Percentiles rank a stretch among this genome's conserved stretches.
Conservation (phyloP, 2,329 filamentous ascomycete genomes). For the Conoideocrella luteorostrata region DNA sequence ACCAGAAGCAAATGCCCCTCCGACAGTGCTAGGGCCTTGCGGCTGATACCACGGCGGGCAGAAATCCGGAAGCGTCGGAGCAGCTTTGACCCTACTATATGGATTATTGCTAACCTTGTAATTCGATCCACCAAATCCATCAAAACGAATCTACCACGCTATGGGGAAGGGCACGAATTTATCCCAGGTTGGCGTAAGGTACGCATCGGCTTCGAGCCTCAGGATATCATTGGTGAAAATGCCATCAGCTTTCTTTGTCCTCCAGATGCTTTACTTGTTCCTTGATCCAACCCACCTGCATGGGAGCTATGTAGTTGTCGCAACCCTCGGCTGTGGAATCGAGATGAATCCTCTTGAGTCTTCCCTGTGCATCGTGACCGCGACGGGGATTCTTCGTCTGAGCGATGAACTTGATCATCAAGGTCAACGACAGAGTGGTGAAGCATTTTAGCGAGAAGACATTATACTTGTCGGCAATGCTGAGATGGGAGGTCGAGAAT, state of each 20-base stretch:
- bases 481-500: background rate
- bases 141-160: background rate
- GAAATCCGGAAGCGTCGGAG: background rate
- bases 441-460: slow-evolving; percentile 1
- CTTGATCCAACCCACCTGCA: slow-evolving; percentile 11
- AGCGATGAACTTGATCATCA: slow-evolving; percentile 14
- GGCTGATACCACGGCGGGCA: background rate
- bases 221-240: slow-evolving; percentile 6
- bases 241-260: slow-evolving; percentile 5
- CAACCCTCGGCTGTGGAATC: slow-evolving; percentile 11
- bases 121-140: background rate
- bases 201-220: slow-evolving; percentile 12
- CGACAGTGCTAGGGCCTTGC: background rate
- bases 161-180: slow-evolving; percentile 16
- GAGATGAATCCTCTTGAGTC: slow-evolving; percentile 12
- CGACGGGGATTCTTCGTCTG: slow-evolving; percentile 14
- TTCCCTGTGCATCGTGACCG: slow-evolving; percentile 10
- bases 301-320: slow-evolving; percentile 16
- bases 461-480: background rate
- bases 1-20: background rate
- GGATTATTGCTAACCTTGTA: background rate
- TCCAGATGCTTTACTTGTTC: background rate
- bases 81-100: background rate
- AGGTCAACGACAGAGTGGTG: slow-evolving; percentile 6
- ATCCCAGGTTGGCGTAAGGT: slow-evolving; percentile 16